Percentiles rank a stretch among this genome's conserved stretches.
Conservation (phyloP, 495 filamentous ascomycete genomes). For the Thermothielavioides terrestris region DNA sequence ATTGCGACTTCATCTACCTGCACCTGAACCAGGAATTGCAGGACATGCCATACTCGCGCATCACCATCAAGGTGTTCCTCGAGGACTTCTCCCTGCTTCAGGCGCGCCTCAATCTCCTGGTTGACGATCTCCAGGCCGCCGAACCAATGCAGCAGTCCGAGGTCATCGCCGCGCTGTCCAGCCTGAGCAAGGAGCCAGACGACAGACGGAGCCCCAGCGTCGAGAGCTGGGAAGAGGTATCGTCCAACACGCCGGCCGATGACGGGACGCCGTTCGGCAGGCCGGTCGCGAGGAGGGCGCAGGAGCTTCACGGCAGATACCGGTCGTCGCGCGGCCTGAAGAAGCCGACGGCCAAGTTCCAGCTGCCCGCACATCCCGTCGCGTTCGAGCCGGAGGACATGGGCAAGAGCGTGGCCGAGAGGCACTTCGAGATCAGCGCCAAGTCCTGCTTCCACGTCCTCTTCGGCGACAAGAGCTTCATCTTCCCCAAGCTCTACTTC, state of each 20-base stretch:
- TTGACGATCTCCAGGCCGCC: slow-evolving; percentile 63
- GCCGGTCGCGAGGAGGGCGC: slow-evolving; percentile 34
- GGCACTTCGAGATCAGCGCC: slow-evolving; percentile 74
- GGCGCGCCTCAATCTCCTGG: slow-evolving; percentile 70
- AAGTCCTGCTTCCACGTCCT: slow-evolving; percentile 94
- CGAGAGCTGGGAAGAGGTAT: slow-evolving; percentile 91
- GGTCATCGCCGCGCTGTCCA: slow-evolving; percentile 38
- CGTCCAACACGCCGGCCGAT: slow-evolving; percentile 54
- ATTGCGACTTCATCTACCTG: slow-evolving; percentile 89
- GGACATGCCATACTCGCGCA: slow-evolving; percentile 54
- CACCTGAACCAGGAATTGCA: slow-evolving; percentile 61
- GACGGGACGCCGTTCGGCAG: slow-evolving; percentile 40
- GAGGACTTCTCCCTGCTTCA: slow-evolving; percentile 79
- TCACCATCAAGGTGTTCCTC: slow-evolving; percentile 86
- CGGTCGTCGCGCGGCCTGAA: slow-evolving; percentile 43
- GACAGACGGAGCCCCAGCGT: slow-evolving; percentile 57
- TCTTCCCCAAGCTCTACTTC: slow-evolving; percentile 86
- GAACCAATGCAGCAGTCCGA: slow-evolving; percentile 48
- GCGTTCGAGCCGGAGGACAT: slow-evolving; percentile 76
- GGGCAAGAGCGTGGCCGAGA: slow-evolving; percentile 59
- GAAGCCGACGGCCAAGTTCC: slow-evolving; percentile 64
- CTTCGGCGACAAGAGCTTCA: slow-evolving; percentile 88
- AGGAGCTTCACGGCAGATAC: slow-evolving; percentile 45
- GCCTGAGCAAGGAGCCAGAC: slow-evolving; percentile 54
- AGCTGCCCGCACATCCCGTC: slow-evolving; percentile 73